Evolutionary conservation across 352 stramenopile genomes (phyloP), one percentile per base, ranked within the genome.

Genomic region (Phytophthora foliorum): DNA sequence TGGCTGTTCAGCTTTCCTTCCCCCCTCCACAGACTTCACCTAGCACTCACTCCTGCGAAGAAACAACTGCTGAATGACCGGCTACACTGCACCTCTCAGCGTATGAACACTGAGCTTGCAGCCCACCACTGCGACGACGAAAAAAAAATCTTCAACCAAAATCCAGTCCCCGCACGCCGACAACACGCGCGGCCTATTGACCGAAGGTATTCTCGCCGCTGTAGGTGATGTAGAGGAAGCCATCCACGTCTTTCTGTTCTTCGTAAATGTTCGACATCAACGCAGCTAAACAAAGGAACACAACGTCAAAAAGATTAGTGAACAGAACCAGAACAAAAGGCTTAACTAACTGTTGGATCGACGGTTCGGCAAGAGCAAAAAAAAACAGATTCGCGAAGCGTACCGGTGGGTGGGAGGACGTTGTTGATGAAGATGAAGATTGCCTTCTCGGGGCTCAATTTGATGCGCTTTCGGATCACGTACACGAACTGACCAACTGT

Each of bases 161-260:
- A 78, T 78, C 72, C 71, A 77, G 51, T 68, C 22, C 52, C 36
- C 36, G 21, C 54, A 65, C 53, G 29, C 38, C 41, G 25, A 65
- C 52, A 52, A 50, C 48, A 66, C 31, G 49, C 50, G 21, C 44
- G 53, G 58, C 67, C 41, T 89, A 88, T 70, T 92, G 78, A 55
- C 98, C 98, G 84, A 99, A 99, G 45, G 98, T 99, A 74, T 98
- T 99, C 84, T 99, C 98, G 67, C 97, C 97, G 74, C 93, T 99
- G 88, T 99, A 99, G 69, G 98, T 98, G 81, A 99, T 98, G 85
- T 99, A 99, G 58, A 99, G 90, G 71, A 99, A 99, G 29, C 97
- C 97, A 49, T 98, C 94, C 67, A 98, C 95, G 77, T 99, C 98
- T 82, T 99, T 99, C 76, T 99, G 95, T 75, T 99, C 95, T 88